Base-by-base conservation (phyloP, 441 rosid species). In the Dalechampia spathulata region DNA sequence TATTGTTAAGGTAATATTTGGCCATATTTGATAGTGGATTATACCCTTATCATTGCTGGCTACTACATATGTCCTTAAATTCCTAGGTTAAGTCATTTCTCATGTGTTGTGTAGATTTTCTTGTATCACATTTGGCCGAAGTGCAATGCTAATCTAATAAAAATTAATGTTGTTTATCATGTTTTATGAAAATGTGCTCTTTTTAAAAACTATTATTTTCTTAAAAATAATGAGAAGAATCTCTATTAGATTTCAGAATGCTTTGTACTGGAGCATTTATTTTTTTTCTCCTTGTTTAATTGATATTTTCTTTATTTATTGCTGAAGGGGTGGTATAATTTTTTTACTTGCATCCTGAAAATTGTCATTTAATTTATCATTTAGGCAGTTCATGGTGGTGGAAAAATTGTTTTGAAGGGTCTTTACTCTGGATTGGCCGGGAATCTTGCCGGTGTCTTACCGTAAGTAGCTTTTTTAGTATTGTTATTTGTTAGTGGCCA, bases 361-460 rank as follows among this genome's bases (percentile, higher is more conserved):
- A 22, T 14, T 37, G 14, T 13, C 1, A 2, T 32, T 49, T 14
- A 36, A 45, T 36, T 21, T 21, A 25, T 54, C 46, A 15, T 73
- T 32, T 52, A 76, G 78, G 82, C 74, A 41, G 85, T 72, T 64
- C 78, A 20, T 30, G 79, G 71, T 16, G 75, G 82, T 58, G 78
- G 80, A 12, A 57, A 74, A 63, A 72, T 79, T 23, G 22, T 55
- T 23, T 61, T 62, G 60, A 79, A 66, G 62, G 82, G 82, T 64
- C 72, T 79, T 25, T 79, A 79, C 52, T 64, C 85, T 57, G 85
- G 85, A 57, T 58, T 79, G 63, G 80, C 66, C 58, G 82, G 80
- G 61, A 79, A 79, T 63, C 71, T 79, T 64, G 80, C 66, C 57
- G 82, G 85, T 36, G 85, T 63, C 26, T 66, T 76, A 48, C 82